Base-by-base conservation (phyloP, 768 basidiomycete species). In the Pleurotus djamor region DNA sequence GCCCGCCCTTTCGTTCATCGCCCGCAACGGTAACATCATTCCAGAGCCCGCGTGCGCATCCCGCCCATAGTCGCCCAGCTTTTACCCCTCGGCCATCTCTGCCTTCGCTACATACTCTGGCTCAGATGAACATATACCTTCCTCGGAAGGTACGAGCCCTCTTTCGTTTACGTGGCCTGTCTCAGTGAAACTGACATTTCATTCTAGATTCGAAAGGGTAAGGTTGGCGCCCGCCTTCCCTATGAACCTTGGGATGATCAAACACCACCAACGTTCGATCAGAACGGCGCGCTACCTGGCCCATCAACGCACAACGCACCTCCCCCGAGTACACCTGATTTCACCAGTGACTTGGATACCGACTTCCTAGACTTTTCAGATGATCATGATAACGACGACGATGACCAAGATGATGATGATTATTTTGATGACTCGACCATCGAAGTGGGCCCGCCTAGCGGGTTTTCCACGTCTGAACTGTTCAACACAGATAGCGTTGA, bases 211-310 rank as follows among this genome's bases (percentile, higher is more conserved):
- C 77, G 81, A 13, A 80, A 78, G 68, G 83, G 83, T 34, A 73
- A 71, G 33, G 82, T 83, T 5, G 83, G 83, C 44, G 83, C 82
- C 1, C 66, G 74, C 0, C 72, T 84, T 6, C 83, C 83, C 0
- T 78, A 75, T 59, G 83, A 84, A 65, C 83, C 83, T 47, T 84
- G 83, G 83, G 78, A 83, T 60, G 71, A 69, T n/a, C 66, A 16
- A 61, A 64, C 54, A 62, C 59, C 38, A 62, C 62, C 45, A 16
- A 60, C 61, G 54, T 60, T 63, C n/a, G 65, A 59, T 45, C 34
- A 17, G 28, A 63, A 63, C n/a, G 58, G 60, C 38, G 62, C 64
- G 38, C 48, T 49, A 52, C 59, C 33, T 57, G 58, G 16, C 16
- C 21, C 5, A 43, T 57, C 16, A 44, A 16, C 51, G 35, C 33